Percentiles rank a stretch among this genome's conserved stretches.
Conservation (phyloP, 345 rosid species). For the Moricandia arvensis region DNA sequence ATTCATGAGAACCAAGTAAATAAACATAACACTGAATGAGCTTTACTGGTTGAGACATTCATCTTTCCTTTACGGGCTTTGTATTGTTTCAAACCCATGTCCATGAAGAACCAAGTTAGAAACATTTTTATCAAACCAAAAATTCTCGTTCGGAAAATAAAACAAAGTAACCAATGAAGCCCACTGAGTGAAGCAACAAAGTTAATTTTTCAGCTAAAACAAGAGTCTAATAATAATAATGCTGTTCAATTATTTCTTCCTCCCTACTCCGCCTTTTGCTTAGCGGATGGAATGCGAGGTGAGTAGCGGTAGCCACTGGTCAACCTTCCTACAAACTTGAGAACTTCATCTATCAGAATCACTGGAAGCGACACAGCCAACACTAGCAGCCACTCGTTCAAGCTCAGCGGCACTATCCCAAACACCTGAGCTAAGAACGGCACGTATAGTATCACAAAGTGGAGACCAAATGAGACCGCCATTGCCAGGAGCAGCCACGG, state of each 20-base stretch:
- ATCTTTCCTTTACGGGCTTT: not conserved
- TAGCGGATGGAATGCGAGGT: constrained; percentile 28
- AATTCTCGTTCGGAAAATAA: not conserved
- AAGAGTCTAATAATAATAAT: constrained; percentile 6
- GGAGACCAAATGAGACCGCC: constrained; percentile 84
- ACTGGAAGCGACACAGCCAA: constrained; percentile 81
- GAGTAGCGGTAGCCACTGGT: constrained; percentile 46
- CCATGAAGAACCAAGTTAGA: not conserved
- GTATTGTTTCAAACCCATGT: not conserved
- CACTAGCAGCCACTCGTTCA: constrained; percentile 86
- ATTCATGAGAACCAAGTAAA: not conserved
- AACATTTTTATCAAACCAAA: constrained; percentile 3
- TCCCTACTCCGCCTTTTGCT: constrained; percentile 65
- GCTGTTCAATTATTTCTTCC: not conserved
- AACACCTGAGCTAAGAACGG: constrained; percentile 84
- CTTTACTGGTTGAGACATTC: not conserved
- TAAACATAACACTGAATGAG: not conserved
- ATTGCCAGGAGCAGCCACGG: constrained; percentile 64
- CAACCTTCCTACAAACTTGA: constrained; percentile 78
- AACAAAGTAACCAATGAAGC: not conserved
- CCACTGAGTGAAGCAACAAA: constrained; percentile 20
- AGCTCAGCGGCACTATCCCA: constrained; percentile 79
- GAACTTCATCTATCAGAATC: constrained; percentile 79
- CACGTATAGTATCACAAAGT: constrained; percentile 80
- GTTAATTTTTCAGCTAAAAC: constrained; percentile 29